Base-by-base conservation (phyloP, 805 yeast species). In the Suhomyces faveliae region DNA sequence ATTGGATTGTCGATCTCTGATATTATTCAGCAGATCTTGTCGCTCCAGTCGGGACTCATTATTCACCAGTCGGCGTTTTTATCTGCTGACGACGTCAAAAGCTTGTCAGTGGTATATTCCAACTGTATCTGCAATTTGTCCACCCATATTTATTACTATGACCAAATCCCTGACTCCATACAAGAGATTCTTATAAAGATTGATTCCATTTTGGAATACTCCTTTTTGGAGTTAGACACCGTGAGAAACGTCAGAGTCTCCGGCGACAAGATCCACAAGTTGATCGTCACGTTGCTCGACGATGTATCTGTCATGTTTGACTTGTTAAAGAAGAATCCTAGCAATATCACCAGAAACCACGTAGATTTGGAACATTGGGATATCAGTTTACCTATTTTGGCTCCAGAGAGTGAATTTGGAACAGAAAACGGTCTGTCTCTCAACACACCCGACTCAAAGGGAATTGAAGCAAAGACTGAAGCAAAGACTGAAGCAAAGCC, bases 1-100 rank as follows among this genome's bases (percentile, higher is more conserved):
- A 85, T 90, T 51, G 97, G 97, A 0, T 70, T 94, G 40, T 86
- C 96, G 9, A 87, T 90, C 5, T 74, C 89, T 33, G 98, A 91
- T 62, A 78, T 87, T 33, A 74, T 87, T 61, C 80, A 83, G 51
- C 81, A 77, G 47, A 60, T 87, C 5, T 64, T 86, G 38, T 61
- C 66, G 9, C 70, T 81, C 41, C 87, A 85, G 56, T 59, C 72
- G 11, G 53, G 54, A 37, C 59, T 72, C 40, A 56, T 61, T 37
- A 56, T 70, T 42, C 38, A 52, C 15, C 64, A 67, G 42, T 47
- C 63, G 1, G 53, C 51, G 1, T 49, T 46, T 12, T 56, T 67
- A 21, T 29, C 43, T 35, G 35, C 46, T 38, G 59, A 56, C 1
- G 61, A 67, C 38, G 58, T 64, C 29, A 39, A 45, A 50, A 66